Base-by-base conservation (phyloP, 768 basidiomycete species). In the Lyophyllum shimeji region DNA sequence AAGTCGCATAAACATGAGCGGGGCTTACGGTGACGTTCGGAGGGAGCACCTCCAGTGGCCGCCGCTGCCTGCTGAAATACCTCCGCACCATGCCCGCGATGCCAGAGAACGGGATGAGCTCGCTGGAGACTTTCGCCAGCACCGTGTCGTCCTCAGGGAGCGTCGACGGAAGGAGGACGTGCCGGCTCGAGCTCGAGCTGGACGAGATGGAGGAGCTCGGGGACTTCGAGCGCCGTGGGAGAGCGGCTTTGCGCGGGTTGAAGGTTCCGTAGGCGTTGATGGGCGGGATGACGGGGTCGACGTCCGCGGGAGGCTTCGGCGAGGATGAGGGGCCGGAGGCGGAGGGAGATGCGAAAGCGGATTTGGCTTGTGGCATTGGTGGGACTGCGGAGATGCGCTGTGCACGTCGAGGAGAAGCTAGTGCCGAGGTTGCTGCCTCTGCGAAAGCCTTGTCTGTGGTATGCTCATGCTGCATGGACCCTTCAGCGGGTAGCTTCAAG, bases 211-310 rank as follows among this genome's bases (percentile, higher is more conserved):
- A 43, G 23, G 62, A 56, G 21, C 57, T 58, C 17, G 47, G 46
- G 9, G 61, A 57, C 29, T 56, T 31, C 51, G 54, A 39, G 51
- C 56, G 56, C 60, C 56, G 39, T 54, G 62, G 18, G 25, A 25
- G 25, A 49, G 4, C 5, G 29, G 61, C 46, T 55, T 56, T 54
- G 9, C 60, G 53, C n/a, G 70, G 61, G 33, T 74, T 63, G 56
- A 81, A 79, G 8, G 79, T 79, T 4, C 83, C 82, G 56, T 84
- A 84, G 1, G 73, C 71, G 59, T 79, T 82, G 64, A 79, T 78
- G 5, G 78, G 67, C 0, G 78, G 76, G 29, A 80, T 74, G 17
- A 75, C 58, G 1, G 77, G 76, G 60, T 79, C 65, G 53, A 12
- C 39, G 33, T 20, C 15, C 20, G 2, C 48, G 7, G 46, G 21